Evolutionary conservation across 2,329 filamentous ascomycete species (phyloP).

Genomic region (Aureobasidium namibiae): DNA sequence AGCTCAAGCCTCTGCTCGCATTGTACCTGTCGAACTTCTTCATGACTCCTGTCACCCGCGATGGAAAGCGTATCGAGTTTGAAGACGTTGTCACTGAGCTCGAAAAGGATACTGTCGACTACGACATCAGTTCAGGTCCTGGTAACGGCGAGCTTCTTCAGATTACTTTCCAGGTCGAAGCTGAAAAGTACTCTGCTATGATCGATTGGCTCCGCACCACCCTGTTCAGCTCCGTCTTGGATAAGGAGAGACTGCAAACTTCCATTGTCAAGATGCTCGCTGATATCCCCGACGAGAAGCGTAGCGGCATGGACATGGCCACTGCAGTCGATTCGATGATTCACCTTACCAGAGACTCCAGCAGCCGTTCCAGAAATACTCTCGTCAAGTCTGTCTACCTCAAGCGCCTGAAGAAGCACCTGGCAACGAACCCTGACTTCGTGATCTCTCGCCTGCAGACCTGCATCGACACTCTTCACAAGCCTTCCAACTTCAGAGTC

Average conservation of each 20-base stretch:
- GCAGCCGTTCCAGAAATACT: conserved; percentile 68
- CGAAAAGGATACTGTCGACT: conserved; percentile 84
- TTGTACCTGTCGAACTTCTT: conserved; percentile 92
- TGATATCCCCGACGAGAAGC: conserved; percentile 86
- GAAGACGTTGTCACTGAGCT: conserved; percentile 87
- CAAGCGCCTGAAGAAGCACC: conserved; percentile 71
- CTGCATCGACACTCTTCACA: conserved; percentile 67
- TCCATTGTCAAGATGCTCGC: conserved; percentile 74
- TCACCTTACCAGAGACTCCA: conserved; percentile 68
- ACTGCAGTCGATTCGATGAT: conserved; percentile 62
- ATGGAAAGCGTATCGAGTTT: conserved; percentile 72
- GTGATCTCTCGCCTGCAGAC: conserved; percentile 69
- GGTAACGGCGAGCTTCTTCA: conserved; percentile 75
- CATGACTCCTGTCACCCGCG: conserved; percentile 72
- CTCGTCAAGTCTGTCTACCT: conserved; percentile 84
- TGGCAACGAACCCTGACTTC: conserved; percentile 65
- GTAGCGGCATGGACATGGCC: conserved; percentile 64
- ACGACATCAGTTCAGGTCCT: conserved; percentile 61
- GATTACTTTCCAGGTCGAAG: conserved; percentile 77
- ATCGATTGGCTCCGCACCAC: conserved; percentile 79
- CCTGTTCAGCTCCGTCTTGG: conserved; percentile 84
- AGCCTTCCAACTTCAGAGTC: conserved; percentile 75
- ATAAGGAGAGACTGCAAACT: conserved; percentile 55
- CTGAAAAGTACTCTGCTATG: conserved; percentile 73
- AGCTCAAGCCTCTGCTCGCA: conserved; percentile 73